Evolutionary conservation across 768 basidiomycete genomes (phyloP).

Genomic region (Gloeopeniophorella convolvens): DNA sequence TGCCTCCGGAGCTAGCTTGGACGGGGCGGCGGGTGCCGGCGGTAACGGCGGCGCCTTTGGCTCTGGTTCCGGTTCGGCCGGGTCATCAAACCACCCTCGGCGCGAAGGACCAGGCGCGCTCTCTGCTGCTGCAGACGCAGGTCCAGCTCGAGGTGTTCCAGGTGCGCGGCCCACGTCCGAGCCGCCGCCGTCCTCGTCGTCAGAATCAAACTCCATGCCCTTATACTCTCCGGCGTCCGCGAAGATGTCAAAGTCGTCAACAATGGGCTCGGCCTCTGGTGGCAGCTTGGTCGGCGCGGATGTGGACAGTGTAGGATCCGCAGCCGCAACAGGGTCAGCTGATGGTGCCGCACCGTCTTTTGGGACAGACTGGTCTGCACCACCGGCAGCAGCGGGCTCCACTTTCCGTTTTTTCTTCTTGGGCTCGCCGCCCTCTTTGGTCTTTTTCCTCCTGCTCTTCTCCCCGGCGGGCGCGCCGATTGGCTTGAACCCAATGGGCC

Average conservation of each 20-base stretch:
- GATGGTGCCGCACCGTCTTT: not conserved
- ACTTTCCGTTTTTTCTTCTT: conserved; percentile 58
- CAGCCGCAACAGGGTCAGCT: conserved; percentile 18
- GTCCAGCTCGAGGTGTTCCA: not conserved
- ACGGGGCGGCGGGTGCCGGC: not conserved
- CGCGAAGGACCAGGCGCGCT: not conserved
- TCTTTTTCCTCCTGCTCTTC: conserved; percentile 45
- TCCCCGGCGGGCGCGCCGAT: conserved; percentile 35
- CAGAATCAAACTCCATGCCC: conserved; percentile 52
- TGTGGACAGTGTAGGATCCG: not conserved
- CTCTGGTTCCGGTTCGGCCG: not conserved
- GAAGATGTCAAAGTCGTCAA: conserved; percentile 84
- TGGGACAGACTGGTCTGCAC: conserved; percentile 5
- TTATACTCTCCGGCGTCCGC: conserved; percentile 80
- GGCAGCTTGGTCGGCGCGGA: conserved; percentile 21
- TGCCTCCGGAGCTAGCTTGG: conserved; percentile 33
- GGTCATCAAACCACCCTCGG: conserved; percentile 14
- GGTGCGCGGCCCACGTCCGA: not conserved
- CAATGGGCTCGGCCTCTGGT: conserved; percentile 36
- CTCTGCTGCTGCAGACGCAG: not conserved
- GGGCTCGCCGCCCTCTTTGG: conserved; percentile 36
- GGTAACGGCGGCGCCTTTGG: conserved; percentile 1
- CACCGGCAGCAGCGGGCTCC: conserved; percentile 26
- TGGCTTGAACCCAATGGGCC: conserved; percentile 59
- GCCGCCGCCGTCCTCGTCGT: conserved; percentile 23